Evolutionary conservation across 1,139 yeast genomes (phyloP), one percentile per base, ranked within the genome.

Genomic region (Geotrichum macrosporum): DNA sequence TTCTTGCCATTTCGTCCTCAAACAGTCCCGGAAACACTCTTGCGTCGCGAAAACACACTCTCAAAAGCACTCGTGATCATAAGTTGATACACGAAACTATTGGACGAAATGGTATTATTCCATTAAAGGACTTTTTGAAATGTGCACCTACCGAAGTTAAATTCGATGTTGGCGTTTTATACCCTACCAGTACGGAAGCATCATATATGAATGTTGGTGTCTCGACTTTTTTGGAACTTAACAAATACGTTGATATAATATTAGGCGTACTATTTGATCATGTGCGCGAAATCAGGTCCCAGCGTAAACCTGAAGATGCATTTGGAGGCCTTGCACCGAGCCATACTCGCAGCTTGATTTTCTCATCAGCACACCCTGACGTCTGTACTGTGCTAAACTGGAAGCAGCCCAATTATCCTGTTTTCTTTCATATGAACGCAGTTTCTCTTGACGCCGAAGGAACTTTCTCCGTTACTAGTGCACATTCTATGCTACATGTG

Each of bases 371-470:
- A 43, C 88, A 88, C 64, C 84, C 96, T 27, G 77, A 81, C 43
- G 86, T 88, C 16, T 92, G 98, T 66, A 87, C 95, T 16, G 84
- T 87, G 42, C 71, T 92, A 57, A 92, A 92, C 65, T 92, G 98
- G 98, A 92, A 92, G 66, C 98, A 92, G 67, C 98, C 98, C 4
- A 92, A 89, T 65, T 92, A 84, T 67, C 96, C 98, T 0, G 97
- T 92, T 1, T 82, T 92, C 56, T 84, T 85, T 66, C 78, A 81
- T 45, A 78, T 89, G 77, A 82, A 79, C 39, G 63, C 58, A 1
- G 50, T 60, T 19, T 45, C 51, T 10, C 50, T 56, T 21, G 34
- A 43, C 34, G 43, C 41, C 26, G 31, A 70, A 71, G 29, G 77
- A 65, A 26, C 40, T 15, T 51, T 46, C 35, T 30, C 26, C 39